Base-by-base conservation (phyloP, 495 filamentous ascomycete genomes). In the Clavariopsis aquatica region DNA sequence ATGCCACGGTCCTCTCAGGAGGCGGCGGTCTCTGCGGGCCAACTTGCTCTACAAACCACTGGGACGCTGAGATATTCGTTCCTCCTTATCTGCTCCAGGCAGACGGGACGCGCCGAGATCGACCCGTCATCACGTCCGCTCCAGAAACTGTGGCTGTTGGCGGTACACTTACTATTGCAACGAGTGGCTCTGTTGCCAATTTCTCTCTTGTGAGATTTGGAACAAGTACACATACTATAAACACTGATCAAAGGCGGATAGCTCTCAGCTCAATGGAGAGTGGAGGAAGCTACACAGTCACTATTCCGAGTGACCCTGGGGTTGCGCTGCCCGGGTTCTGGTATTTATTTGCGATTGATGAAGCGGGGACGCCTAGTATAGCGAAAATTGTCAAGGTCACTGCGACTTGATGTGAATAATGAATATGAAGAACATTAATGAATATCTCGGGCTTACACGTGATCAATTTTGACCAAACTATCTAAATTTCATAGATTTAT, bases 241-340 rank as follows among this genome's bases (percentile, higher is more conserved):
- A 87, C 65, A 86, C 82, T 0, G 84, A 85, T 63, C 84, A 87
- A 71, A 73, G 84, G 10, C 79, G 83, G 1, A 74, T 86, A 46
- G 73, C 76, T 1, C 73, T 84, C 0, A 66, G 62, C 8, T 55
- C 66, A 22, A 68, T 28, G 23, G 52, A 26, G 15, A 66, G 45
- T 13, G 69, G 61, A 2, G 56, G 26, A 24, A 62, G 27, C 23
- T 75, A 76, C 56, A 76, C 66, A 0, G 53, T 80, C 26, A 63
- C 53, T 1, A 60, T 84, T 7, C 82, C 82, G 0, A 57, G 59
- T 29, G 83, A 86, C 57, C 49, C 81, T 1, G 84, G 84, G 2
- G 72, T 86, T 53, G 59, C 75, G 27, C 55, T 85, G 13, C 83
- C 83, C 0, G 85, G 85, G 10, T 85, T 78, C 49, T 87, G 80